Evolutionary conservation across 441 rosid genomes (phyloP).

Genomic region (California macrophylla): DNA sequence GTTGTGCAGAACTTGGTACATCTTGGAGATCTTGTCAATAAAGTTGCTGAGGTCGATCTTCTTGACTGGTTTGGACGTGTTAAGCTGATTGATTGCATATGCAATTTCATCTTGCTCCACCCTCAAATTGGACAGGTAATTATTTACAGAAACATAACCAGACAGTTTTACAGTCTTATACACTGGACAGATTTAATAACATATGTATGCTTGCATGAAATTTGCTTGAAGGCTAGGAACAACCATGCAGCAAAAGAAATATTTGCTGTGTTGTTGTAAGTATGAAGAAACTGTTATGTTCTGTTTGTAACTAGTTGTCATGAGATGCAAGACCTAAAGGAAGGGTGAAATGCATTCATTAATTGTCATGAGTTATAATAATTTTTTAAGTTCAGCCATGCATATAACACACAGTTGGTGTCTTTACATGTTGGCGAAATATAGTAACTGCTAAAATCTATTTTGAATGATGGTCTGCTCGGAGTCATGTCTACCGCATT

Average conservation of each 20-base stretch:
- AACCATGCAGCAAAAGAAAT: background rate
- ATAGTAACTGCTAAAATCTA: background rate
- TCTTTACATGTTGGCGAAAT: background rate
- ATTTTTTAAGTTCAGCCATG: background rate
- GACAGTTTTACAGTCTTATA: background rate
- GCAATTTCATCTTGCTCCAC: slow-evolving; percentile 54
- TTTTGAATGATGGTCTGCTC: background rate
- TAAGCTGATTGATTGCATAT: slow-evolving; percentile 65
- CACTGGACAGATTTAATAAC: background rate
- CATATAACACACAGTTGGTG: background rate
- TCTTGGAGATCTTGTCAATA: slow-evolving; percentile 55
- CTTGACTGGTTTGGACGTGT: slow-evolving; percentile 87
- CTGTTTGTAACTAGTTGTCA: slow-evolving; percentile 1
- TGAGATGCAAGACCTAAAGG: slow-evolving; percentile 1
- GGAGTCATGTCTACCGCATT: background rate
- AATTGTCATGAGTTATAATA: background rate
- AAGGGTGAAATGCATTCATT: background rate
- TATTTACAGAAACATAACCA: slow-evolving; percentile 4
- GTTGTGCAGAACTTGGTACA: slow-evolving; percentile 46
- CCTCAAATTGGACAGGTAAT: slow-evolving; percentile 87
- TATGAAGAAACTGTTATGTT: background rate
- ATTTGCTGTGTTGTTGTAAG: background rate
- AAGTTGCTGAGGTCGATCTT: slow-evolving; percentile 65
- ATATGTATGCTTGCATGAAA: background rate
- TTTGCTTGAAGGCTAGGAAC: background rate